Base-by-base conservation (phyloP, 495 filamentous ascomycete species). In the Aspergillus leporis region DNA sequence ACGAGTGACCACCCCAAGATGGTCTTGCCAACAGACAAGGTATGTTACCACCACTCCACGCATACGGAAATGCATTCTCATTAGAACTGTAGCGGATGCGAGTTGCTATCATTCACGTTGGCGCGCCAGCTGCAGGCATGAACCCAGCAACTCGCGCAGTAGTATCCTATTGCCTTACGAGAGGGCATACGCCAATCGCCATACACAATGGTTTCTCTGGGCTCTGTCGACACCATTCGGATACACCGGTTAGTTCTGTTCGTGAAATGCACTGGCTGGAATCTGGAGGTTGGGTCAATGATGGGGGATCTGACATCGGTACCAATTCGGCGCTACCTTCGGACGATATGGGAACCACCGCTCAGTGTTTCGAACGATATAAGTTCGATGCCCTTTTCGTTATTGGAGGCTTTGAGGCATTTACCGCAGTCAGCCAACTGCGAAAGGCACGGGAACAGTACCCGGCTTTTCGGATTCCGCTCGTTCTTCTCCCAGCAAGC, bases 191-290 rank as follows among this genome's bases (percentile, higher is more conserved):
- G 47, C 89, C 93, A 3, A 66, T 96, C 62, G 92, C 92, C 10
- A 90, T 98, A 50, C 89, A 96, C 75, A 98, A 98, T 62, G 93
- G 93, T 52, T 98, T 98, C 77, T 90, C 94, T n/a, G 93, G 93
- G 28, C 88, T 98, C 40, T 87, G 88, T 41, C 85, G 93, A 22
- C 93, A 98, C 74, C 90, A 97, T 69, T 83, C 72, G 30, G 92
- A 96, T 70, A 75, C 83, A 59, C 91, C 91, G 0, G 59, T 90
- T 0, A 89, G 92, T 6, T 83, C 92, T 0, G 93, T 98, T 9
- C 84, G 92, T 5, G 80, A 87, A 32, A 85, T 97, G 23, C 75
- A 85, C 28, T 97, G 94, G 93, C 79, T 97, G 14, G 93, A 95
- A 60, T 91, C 92, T 2, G 93, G 97, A 58, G 80, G 84, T 57